Base-by-base conservation (phyloP, 176 grass and related monocot species). In the Phyllostachys edulis region DNA sequence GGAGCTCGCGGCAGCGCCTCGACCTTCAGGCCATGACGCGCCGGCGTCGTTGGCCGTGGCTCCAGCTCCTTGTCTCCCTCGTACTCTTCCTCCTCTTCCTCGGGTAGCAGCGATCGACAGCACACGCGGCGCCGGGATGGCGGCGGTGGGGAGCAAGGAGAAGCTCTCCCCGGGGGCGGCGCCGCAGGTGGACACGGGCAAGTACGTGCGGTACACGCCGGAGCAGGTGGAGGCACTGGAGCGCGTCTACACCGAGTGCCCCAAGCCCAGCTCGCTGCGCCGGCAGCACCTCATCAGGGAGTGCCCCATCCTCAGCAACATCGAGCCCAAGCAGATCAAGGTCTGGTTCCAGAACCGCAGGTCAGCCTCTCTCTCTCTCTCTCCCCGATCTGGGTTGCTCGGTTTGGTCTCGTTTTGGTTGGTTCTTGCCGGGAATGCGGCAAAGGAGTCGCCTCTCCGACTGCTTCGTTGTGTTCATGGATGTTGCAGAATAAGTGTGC, bases 331-430 rank as follows among this genome's bases (percentile, higher is more conserved):
- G 80, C 97, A 99, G 90, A 96, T 99, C 90, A 99, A 99, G 69
- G 97, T 99, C 80, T 99, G 97, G 97, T 99, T 99, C 69, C 97
- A 99, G 91, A 99, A 99, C 74, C 90, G 97, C 49, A 99, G 97
- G 97, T 99, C 21, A 6, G 41, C 8, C 29, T 2, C 60, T 38
- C 11, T 1, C 42, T 0, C 23, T 13, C 68, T 0, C 75, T 47
- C 45, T 52, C 55, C 5, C 6, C 14, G 73, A 82, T 78, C 71
- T 46, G 46, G 38, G 14, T 21, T 9, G 21, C 23, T 45, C n/a
- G 51, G 27, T 59, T 13, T 29, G 61, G 9, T 66, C 26, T 70
- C 20, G n/a, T 71, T 21, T 51, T 17, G 4, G 20, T 38, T 17
- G n/a, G 37, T 34, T 54, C n/a, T 72, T 42, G 55, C n/a, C 4